phyloP scores from a whole-genome alignment of 139 green algal species.

The Ettlia oleoabundans region DNA sequence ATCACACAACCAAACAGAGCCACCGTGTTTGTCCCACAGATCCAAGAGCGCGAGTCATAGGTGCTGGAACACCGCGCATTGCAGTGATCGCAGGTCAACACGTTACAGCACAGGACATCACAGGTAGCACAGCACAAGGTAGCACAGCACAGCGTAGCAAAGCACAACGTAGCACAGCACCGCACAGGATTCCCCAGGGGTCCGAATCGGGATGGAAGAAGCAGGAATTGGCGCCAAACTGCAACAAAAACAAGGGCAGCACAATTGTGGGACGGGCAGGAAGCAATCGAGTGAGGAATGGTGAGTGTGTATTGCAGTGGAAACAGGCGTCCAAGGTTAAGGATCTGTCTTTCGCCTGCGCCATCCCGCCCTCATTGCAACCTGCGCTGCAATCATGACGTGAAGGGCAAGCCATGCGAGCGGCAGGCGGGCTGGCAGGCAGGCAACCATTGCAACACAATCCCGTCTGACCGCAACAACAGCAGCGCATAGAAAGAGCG shows the following conservation, averaged over 20 bases:
- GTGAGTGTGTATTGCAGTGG: too few species aligned
- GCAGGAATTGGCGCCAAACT: constrained; percentile 14
- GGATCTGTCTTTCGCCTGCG: too few species aligned
- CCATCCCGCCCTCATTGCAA: too few species aligned
- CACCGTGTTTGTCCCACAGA: too few species aligned
- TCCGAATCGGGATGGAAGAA: constrained; percentile 1
- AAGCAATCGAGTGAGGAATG: too few species aligned
- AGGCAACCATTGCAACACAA: background rate
- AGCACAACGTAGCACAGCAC: background rate
- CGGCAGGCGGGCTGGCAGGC: background rate
- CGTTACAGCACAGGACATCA: too few species aligned
- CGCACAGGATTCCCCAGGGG: background rate
- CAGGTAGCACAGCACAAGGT: background rate
- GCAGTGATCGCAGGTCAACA: too few species aligned
- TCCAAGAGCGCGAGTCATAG: background rate
- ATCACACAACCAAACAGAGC: background rate
- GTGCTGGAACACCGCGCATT: too few species aligned
- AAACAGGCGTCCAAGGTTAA: too few species aligned
- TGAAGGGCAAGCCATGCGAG: background rate
- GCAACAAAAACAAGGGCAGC: background rate
- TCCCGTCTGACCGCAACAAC: background rate
- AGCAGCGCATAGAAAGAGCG: too few species aligned
- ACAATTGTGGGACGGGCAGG: background rate
- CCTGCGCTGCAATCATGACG: too few species aligned
- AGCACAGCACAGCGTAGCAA: background rate